phyloP scores from a whole-genome alignment of 768 basidiomycete genomes.

The Trametes maxima region DNA sequence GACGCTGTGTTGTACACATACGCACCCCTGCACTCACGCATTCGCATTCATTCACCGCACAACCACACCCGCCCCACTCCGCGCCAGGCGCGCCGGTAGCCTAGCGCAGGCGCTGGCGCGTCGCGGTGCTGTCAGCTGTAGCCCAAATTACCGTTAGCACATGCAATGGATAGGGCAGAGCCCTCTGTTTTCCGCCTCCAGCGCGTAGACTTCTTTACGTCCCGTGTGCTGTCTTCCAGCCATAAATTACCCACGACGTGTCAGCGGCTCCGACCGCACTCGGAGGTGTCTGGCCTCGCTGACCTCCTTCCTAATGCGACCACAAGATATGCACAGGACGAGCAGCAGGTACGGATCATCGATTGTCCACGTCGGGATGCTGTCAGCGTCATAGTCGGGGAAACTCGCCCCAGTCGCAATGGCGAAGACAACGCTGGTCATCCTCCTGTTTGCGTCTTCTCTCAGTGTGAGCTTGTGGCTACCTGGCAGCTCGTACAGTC shows the following conservation, averaged over 20 bases:
- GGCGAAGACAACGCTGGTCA: background rate
- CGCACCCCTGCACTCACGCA: background rate
- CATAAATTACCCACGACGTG: conserved; percentile 9
- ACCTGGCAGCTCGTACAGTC: background rate
- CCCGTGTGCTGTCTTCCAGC: background rate
- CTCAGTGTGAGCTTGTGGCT: background rate
- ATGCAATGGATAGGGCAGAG: conserved; percentile 13
- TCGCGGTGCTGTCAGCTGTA: too few relatives aligned
- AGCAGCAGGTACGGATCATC: background rate
- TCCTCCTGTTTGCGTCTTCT: background rate
- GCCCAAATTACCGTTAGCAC: background rate
- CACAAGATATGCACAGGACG: background rate
- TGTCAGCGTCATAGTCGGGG: conserved; percentile 7
- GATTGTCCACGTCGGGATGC: conserved; percentile 2
- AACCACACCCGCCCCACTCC: background rate
- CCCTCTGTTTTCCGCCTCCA: background rate
- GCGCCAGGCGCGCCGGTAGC: conserved; percentile 2
- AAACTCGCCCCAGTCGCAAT: background rate
- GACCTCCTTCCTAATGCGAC: background rate
- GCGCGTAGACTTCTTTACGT: background rate
- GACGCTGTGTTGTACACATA: conserved; percentile 18
- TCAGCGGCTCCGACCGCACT: conserved; percentile 3
- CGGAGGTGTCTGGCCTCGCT: background rate
- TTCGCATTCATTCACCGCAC: background rate
- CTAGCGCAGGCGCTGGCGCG: conserved; percentile 2